A percentile compares a stretch with the other conserved stretches of the same genome.
Evolutionary conservation across 345 rosid species (phyloP).

Genomic region (Gossypium arboreum): DNA sequence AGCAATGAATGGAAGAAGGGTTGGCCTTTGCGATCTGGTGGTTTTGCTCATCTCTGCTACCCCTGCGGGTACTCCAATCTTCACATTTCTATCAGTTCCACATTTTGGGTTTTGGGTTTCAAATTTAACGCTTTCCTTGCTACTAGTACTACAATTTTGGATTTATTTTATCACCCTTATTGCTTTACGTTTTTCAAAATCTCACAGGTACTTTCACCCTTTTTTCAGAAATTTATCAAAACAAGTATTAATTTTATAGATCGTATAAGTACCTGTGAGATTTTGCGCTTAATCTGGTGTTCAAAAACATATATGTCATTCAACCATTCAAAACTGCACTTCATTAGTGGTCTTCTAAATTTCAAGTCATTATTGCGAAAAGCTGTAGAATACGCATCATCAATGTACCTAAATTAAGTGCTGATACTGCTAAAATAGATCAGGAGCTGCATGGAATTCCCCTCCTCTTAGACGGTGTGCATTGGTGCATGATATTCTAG

Average conservation of each 20-base stretch:
- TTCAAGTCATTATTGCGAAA: not conserved
- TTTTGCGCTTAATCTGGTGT: not conserved
- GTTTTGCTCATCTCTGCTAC: conserved; percentile 67
- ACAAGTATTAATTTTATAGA: not conserved
- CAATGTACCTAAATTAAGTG: not conserved
- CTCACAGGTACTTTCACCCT: not conserved
- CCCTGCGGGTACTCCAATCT: conserved; percentile 65
- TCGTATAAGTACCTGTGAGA: not conserved
- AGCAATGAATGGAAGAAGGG: conserved; percentile 76
- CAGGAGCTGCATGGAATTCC: conserved; percentile 2
- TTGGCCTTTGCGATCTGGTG: conserved; percentile 87
- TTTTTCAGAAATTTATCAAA: not conserved
- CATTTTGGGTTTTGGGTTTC: conserved; percentile 22
- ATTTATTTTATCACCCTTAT: not conserved
- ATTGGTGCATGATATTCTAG: conserved; percentile 8
- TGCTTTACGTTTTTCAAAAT: not conserved
- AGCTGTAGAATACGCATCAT: not conserved
- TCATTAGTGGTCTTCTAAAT: not conserved
- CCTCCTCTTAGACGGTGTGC: not conserved
- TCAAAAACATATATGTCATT: not conserved
- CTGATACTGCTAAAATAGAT: not conserved
- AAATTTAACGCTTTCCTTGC: conserved; percentile 1
- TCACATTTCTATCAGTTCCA: not conserved
- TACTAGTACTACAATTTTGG: not conserved
- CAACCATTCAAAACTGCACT: not conserved